Evolutionary conservation across 371 early-diverging fungal species (phyloP), one percentile per base, ranked within the genome.

Genomic region (Mucor sp.): DNA sequence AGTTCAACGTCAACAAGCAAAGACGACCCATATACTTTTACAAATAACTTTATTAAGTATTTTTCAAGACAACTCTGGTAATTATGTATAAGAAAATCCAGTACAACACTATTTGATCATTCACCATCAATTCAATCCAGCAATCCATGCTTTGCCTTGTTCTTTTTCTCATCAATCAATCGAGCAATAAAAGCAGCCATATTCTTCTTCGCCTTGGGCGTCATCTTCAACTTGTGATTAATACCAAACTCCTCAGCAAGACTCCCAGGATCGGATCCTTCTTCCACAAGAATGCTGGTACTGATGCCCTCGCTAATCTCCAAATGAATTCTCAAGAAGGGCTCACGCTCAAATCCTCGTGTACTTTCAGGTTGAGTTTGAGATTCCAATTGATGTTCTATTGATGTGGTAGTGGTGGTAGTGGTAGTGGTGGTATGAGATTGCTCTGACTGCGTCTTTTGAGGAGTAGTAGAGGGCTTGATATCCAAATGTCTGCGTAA

Each of bases 221-320:
- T 59, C 11, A 75, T 71, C 6, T 35, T 39, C n/a, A 78, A 39
- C 19, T 61, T 44, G 57, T 76, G 77, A 27, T 57, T 56, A 14
- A 21, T n/a, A 12, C 61, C 77, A 37, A 81, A 81, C 0, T 62
- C 66, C 9, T 73, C 50, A 0, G 71, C 78, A n/a, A 81, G 15
- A 11, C 67, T 53, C 5, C 53, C 17, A 5, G 74, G 74, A 23
- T 75, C 55, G 27, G 70, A 69, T 0, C 69, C 67, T 21, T 68
- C 65, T 25, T 74, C 71, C 0, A 81, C 70, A 8, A 39, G 25
- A 5, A 78, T 30, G 2, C 58, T 28, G 7, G 80, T 77, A 56
- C 60, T 58, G n/a, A 76, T 67, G n/a, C 82, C 82, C 12, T 64
- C 63, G 12, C 64, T 68, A 7, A 82, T 58, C 23, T 72, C 74